phyloP scores from a whole-genome alignment of 495 filamentous ascomycete species.

The Aspergillus cavernicola region DNA sequence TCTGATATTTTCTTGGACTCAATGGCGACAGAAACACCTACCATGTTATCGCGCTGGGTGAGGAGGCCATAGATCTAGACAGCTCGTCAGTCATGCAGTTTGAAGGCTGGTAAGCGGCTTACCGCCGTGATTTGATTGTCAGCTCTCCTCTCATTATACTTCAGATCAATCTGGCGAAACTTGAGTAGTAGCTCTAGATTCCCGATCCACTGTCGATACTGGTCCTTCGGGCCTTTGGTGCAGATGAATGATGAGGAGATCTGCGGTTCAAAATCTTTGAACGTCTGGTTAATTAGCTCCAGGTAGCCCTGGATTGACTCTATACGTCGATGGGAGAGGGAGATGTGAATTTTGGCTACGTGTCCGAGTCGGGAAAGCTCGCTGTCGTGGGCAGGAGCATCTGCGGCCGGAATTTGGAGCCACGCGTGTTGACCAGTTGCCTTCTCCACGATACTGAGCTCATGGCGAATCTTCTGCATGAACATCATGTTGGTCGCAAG shows the following conservation, averaged over 20 bases:
- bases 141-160: conserved; percentile 6
- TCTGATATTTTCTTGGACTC: conserved; percentile 15
- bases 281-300: neutral
- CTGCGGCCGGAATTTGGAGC: conserved; percentile 10
- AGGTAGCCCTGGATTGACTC: conserved; percentile 1
- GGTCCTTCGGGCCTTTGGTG: neutral
- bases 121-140: conserved; percentile 14
- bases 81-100: neutral
- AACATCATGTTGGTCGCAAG: conserved; percentile 4
- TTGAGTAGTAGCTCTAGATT: conserved; percentile 3
- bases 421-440: conserved; percentile 13
- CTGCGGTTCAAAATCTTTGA: neutral
- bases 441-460: conserved; percentile 11
- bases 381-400: conserved; percentile 13
- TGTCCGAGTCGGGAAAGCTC: conserved; percentile 11
- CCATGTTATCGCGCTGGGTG: conserved; percentile 14
- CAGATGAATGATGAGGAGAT: neutral
- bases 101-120: too few relatives aligned
- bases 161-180: conserved; percentile 6
- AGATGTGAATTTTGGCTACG: conserved; percentile 7
- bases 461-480: conserved; percentile 13
- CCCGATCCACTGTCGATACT: conserved; percentile 6
- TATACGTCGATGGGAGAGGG: conserved; percentile 1
- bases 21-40: conserved; percentile 11
- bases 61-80: conserved; percentile 12